Base-by-base conservation (phyloP, 257 asterid species). In the Penstemon newberryi region DNA sequence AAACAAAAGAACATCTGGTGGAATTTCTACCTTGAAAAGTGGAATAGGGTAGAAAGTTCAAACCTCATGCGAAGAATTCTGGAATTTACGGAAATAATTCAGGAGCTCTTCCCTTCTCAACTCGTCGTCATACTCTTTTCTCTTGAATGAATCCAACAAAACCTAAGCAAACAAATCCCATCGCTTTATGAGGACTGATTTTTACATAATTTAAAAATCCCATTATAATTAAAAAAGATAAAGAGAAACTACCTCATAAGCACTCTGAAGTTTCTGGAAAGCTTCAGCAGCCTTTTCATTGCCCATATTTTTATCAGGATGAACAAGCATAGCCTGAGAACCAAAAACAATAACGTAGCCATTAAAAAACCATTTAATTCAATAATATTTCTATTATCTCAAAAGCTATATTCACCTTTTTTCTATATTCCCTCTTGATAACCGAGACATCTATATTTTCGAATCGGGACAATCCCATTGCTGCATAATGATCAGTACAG, bases 241-340 rank as follows among this genome's bases (percentile, higher is more conserved):
- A 12, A 57, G 57, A 57, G 51, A 56, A 51, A 60, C 51, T 56
- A 90, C 99, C 95, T 93, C 99, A 60, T 94, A 94, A 70, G 97
- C 99, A 76, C 91, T 94, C 80, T 94, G 99, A 79, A 94, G 97
- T 77, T 91, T 94, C 85, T 87, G 84, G 79, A 94, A 94, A 76
- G 99, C 99, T 79, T 94, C 99, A 38, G 83, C 99, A 75, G 99
- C 96, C 83, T 77, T 90, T 78, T 87, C 97, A 59, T 94, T 86
- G 52, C 99, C 96, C 96, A 94, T 87, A 75, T 94, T 94, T 84
- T 94, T 94, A 83, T 94, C 99, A 57, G 99, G 99, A 80, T 94
- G 99, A 45, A 94, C 99, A 74, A 94, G 89, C 95, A 94, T 94
- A 74, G 97, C 99, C 99, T 94, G 75, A 81, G 25, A 74, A 79